Evolutionary conservation across 192 early-diverging fungal species (phyloP).

Genomic region (Umbelopsis sp.): DNA sequence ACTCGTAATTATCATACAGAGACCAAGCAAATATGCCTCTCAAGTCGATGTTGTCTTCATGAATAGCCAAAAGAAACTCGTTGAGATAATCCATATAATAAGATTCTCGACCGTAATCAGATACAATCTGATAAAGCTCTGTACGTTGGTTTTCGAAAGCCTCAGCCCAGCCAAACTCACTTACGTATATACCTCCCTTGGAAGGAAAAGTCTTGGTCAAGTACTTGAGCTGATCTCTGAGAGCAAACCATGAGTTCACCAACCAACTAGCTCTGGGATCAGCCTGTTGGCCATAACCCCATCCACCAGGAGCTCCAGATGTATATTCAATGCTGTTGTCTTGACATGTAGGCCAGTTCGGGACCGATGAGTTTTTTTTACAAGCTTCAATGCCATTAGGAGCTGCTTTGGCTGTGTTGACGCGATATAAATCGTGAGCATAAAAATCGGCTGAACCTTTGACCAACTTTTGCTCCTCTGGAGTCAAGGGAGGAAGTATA

Average conservation of each 20-base stretch:
- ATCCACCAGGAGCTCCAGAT: slow-evolving; percentile 11
- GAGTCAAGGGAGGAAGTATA: not conserved
- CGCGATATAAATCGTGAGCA: slow-evolving; percentile 12
- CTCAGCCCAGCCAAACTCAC: slow-evolving; percentile 12
- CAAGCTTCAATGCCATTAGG: slow-evolving; percentile 9
- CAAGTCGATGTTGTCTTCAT: not conserved
- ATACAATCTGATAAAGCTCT: slow-evolving; percentile 12
- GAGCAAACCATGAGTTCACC: slow-evolving; percentile 12
- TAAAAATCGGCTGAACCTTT: slow-evolving; percentile 14
- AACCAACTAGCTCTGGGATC: not conserved
- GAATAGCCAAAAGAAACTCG: slow-evolving; percentile 1
- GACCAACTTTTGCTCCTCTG: slow-evolving; percentile 4
- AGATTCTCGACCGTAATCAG: slow-evolving; percentile 11
- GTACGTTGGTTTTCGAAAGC: slow-evolving; percentile 18
- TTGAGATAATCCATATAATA: slow-evolving; percentile 4
- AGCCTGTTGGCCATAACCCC: slow-evolving; percentile 13
- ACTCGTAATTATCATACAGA: slow-evolving; percentile 6
- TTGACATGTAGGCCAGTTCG: slow-evolving; percentile 9
- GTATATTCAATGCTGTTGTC: not conserved
- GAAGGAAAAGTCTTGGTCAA: not conserved
- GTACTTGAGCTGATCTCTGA: slow-evolving; percentile 8
- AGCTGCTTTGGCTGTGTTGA: slow-evolving; percentile 11
- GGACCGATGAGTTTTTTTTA: not conserved
- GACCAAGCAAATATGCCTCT: slow-evolving; percentile 9
- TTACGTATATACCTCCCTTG: slow-evolving; percentile 6